Evolutionary conservation across 257 asterid species (phyloP), one percentile per base, ranked within the genome.

Genomic region (Gynochthodes officinalis): DNA sequence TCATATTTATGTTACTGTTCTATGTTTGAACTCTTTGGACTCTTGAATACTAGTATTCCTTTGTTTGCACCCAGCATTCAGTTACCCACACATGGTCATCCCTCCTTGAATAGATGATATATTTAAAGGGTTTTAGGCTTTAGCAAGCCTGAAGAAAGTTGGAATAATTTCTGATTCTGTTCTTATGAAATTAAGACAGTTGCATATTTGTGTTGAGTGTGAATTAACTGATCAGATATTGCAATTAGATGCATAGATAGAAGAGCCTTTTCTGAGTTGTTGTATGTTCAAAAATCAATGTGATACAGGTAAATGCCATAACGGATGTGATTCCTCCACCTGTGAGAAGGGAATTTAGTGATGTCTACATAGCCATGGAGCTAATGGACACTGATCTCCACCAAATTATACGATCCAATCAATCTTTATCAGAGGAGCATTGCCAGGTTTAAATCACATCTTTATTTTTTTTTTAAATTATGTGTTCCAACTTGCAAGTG

Each of bases 301-400:
- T 73, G 65, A 32, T 73, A 16, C 90, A 95, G 99, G 96, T 95
- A 42, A 82, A 80, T 70, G 93, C 79, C 25, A 10, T 95, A 74
- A 89, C 77, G 82, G 99, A 95, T 71, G 96, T 95, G 70, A 85
- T 95, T 81, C 99, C 99, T 77, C 98, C 99, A 48, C 99, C 99
- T 14, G 28, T 86, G 60, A 82, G 97, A 73, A 86, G 90, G 64
- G 97, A 95, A 82, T 95, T 95, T 79, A 57, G 73, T 43, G 98
- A 95, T 82, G 98, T 95, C 58, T 95, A 92, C 66, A 71, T 84
- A 44, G 95, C 90, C 7, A 78, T 80, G 0, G 99, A 95, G 74
- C 89, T 92, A 46, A 95, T 92, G 99, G 99, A 95, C 70, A 95
- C 99, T 0, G 99, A 95, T 83, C 99, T 95, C 78, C 99, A 95